Evolutionary conservation across 805 yeast species (phyloP), one percentile per base, ranked within the genome.

Genomic region (Saturnispora sanitii): DNA sequence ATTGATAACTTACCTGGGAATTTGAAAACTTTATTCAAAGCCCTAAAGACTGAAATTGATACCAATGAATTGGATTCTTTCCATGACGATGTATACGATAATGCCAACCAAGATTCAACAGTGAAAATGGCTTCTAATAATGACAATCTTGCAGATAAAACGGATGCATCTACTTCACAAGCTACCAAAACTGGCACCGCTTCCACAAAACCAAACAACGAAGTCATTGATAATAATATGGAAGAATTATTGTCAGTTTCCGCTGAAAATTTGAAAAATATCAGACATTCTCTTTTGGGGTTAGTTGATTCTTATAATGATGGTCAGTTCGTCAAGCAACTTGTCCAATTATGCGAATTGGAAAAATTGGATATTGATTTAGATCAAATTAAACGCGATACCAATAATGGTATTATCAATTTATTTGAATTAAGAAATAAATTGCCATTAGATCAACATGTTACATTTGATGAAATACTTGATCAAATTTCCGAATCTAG

Each of bases 251-350:
- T 62, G 35, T 68, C 94, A 1, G 94, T 85, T 7, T 79, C 77
- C 33, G 75, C 95, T 0, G 74, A 77, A 45, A 94, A 92, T 11
- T 70, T 87, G 62, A 79, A 79, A 49, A 80, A 79, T 13, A 79
- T 88, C 44, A 75, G 90, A 56, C 84, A 82, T 50, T 74, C 90
- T 3, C 65, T 87, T 30, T 55, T 76, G 18, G 82, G 79, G 1
- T 57, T 78, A 16, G 54, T 52, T 4, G 53, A 50, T 25, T 43
- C 57, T 11, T 47, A 49, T 40, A 49, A 51, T 34, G 51, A 51
- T 32, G 53, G 57, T 16, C 45, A 49, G 31, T 55, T 55, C 37
- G 39, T 52, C 16, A 48, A 43, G 32, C 45, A 48, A 30, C 41
- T 54, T 21, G 43, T 48, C 20, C 41, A 45, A 16, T 38, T 49